These are phyloP conservation scores for Calonectria ilicicola DNA, from an alignment of 2,329 filamentous ascomycete genomes.

Conservation along the genomic window DNA sequence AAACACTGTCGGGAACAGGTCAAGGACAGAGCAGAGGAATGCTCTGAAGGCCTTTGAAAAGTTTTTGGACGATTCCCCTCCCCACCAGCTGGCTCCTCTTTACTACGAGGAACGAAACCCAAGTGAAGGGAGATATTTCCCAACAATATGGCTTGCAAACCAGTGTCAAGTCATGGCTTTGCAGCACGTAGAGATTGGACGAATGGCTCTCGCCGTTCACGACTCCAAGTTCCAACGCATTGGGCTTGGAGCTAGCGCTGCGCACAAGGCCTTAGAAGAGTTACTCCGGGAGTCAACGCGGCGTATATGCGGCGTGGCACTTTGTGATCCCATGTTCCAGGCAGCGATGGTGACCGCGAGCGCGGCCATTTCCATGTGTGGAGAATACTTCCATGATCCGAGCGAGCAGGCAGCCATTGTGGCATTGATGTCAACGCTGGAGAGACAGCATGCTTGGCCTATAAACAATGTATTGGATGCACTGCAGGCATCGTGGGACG, in stretches of 20 bases:
- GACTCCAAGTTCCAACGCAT: slow-evolving; percentile 27
- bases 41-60: slow-evolving; percentile 18
- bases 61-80: slow-evolving; percentile 23
- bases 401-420: slow-evolving; percentile 26
- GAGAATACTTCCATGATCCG: slow-evolving; percentile 28
- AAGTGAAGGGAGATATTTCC: slow-evolving; percentile 17
- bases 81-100: slow-evolving; percentile 17
- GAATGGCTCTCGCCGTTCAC: slow-evolving; percentile 31
- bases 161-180: slow-evolving; percentile 31
- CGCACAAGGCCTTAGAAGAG: slow-evolving; percentile 25
- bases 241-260: slow-evolving; percentile 26
- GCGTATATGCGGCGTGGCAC: slow-evolving; percentile 20
- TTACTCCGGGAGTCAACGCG: slow-evolving; percentile 17
- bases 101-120: slow-evolving; percentile 24
- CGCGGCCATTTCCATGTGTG: slow-evolving; percentile 32
- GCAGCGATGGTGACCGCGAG: slow-evolving; percentile 24
- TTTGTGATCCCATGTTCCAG: slow-evolving; percentile 19
- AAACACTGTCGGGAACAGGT: background rate
- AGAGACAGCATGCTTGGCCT: slow-evolving; percentile 30
- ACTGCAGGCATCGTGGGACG: slow-evolving; percentile 4
- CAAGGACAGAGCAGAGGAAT: slow-evolving; percentile 20
- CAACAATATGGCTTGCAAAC: slow-evolving; percentile 19
- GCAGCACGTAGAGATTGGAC: slow-evolving; percentile 25
- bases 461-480: slow-evolving; percentile 6
- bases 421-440: slow-evolving; percentile 17